Conservation (phyloP, 75 land plant species). For the Pinus albicaulis region DNA sequence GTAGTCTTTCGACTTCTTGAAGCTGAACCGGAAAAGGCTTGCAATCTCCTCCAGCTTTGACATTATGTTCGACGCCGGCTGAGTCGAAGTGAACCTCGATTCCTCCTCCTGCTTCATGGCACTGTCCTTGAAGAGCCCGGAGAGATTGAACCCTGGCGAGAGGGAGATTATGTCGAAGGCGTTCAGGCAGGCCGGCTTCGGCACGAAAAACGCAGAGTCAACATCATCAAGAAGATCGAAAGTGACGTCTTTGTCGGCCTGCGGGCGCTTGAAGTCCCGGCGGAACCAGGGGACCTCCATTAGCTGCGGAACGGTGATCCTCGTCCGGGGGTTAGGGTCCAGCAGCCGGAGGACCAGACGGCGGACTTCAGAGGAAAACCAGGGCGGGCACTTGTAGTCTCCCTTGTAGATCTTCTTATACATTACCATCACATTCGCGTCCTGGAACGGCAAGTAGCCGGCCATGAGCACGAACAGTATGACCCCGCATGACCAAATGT, state of each 20-base stretch:
- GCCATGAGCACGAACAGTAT: constrained; percentile 28
- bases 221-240: not conserved
- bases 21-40: constrained; percentile 17
- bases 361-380: constrained; percentile 45
- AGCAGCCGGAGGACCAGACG: constrained; percentile 25
- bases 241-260: not conserved
- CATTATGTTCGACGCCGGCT: constrained; percentile 27
- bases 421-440: constrained; percentile 8
- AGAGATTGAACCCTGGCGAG: constrained; percentile 35
- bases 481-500: constrained; percentile 63
- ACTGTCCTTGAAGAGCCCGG: constrained; percentile 30
- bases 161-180: constrained; percentile 43
- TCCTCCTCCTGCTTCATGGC: constrained; percentile 13
- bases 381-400: constrained; percentile 37
- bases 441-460: constrained; percentile 17
- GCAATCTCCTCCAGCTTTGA: constrained; percentile 38
- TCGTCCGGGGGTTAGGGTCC: constrained; percentile 41
- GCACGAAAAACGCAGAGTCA: not conserved
- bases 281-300: constrained; percentile 23
- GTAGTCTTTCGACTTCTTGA: constrained; percentile 28
- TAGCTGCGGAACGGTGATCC: constrained; percentile 13
- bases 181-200: constrained; percentile 30
- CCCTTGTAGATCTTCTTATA: constrained; percentile 34
- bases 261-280: not conserved
- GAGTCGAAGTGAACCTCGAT: constrained; percentile 27